A percentile compares a stretch with the other conserved stretches of the same genome.
phyloP scores from a whole-genome alignment of 148 eudicot species.

The Pouteria glomerata region DNA sequence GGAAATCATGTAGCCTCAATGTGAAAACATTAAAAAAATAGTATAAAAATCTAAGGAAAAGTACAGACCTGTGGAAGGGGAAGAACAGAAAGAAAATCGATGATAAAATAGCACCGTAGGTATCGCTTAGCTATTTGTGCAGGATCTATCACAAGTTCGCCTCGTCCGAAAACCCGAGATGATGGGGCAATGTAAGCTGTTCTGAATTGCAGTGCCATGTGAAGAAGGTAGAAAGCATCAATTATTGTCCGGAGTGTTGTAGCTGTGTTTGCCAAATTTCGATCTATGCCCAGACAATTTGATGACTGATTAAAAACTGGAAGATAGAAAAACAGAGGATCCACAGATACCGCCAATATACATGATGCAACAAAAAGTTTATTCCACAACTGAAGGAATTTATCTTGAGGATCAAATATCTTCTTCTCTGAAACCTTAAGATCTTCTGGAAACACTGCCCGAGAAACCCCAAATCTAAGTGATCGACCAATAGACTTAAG shows the following conservation, averaged over 20 bases:
- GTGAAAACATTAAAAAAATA: not conserved
- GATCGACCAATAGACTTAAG: conserved; percentile 63
- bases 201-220: conserved; percentile 82
- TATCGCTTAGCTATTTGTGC: conserved; percentile 80
- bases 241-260: conserved; percentile 58
- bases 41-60: no score
- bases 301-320: conserved; percentile 38
- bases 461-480: conserved; percentile 55
- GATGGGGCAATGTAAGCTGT: conserved; percentile 99
- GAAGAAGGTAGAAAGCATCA: conserved; percentile 78
- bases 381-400: conserved; percentile 62
- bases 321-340: conserved; percentile 80
- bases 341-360: conserved; percentile 70
- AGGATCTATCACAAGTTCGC: conserved; percentile 97
- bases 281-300: conserved; percentile 58
- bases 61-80: conserved; percentile 87
- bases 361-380: conserved; percentile 73
- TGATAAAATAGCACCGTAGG: conserved; percentile 61
- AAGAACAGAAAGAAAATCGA: conserved; percentile 80
- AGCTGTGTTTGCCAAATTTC: conserved; percentile 46
- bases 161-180: conserved; percentile 94
- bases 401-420: conserved; percentile 78
- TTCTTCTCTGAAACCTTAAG: conserved; percentile 69
- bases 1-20: not conserved
- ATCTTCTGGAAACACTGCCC: conserved; percentile 83